Base-by-base conservation (phyloP, 371 early-diverging fungal species). In the Smittium mucronatum region DNA sequence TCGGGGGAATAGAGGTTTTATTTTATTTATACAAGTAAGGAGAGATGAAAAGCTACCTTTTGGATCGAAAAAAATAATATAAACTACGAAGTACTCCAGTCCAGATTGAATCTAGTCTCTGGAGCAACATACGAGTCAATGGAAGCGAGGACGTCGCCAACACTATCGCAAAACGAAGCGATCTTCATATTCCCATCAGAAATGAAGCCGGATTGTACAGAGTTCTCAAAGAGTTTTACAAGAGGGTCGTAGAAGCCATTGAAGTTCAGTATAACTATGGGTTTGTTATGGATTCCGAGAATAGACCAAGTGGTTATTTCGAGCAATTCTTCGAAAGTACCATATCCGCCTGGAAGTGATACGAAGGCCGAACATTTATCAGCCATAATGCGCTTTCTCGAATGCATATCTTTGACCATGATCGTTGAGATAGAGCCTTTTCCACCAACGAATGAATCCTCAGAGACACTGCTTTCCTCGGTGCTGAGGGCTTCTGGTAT, bases 311-410 rank as follows among this genome's bases (percentile, higher is more conserved):
- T 90, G 34, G 86, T 85, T 71, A 90, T 85, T 76, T 93, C 93
- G 11, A 92, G 75, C 70, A 92, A 80, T 72, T 93, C 94, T 75
- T 94, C 94, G 77, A 91, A 80, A 0, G 93, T 92, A 34, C 92
- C 92, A 58, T 75, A 86, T 0, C 95, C 95, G 34, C 95, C 95
- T 0, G 95, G 95, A 26, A 94, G 81, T 2, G 89, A 87, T 26
- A 93, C 78, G 75, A 93, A 94, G 0, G 89, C 93, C 73, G 86
- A 84, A 34, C 69, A 60, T 75, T 82, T 72, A 36, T 89, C 86
- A 73, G 81, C 84, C 90, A 94, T 90, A 70, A 84, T 75, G 32
- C 80, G 76, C 76, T 94, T 94, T 72, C 94, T 83, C 31, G 84
- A 81, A 35, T 92, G 92, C 94, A 93, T 92, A 78, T 89, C 89